Evolutionary conservation across 371 early-diverging fungal genomes (phyloP).

Genomic region (Apophysomyces ossiformis): DNA sequence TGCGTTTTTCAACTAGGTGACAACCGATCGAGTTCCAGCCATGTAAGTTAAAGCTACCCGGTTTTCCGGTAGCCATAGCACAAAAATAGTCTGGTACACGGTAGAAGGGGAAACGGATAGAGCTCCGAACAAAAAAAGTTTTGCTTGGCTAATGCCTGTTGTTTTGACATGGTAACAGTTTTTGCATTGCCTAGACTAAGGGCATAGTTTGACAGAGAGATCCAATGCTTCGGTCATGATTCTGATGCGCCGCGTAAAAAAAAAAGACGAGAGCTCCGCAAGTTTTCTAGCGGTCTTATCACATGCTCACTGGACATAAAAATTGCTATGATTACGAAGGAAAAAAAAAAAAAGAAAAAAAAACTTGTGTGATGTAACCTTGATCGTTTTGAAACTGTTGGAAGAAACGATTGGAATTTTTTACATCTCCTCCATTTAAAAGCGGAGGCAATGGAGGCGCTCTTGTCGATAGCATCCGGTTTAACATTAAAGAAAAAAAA

Average conservation of each 20-base stretch:
- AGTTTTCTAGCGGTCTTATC: not conserved
- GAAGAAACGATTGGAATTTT: not conserved
- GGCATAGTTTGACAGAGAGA: not conserved
- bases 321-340: not conserved
- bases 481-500: too few species aligned
- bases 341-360: not conserved
- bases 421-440: not conserved
- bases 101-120: not conserved
- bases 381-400: not conserved
- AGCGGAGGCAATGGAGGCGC: not conserved
- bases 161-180: not conserved
- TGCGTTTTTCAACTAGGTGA: not conserved
- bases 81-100: constrained; percentile 5
- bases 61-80: not conserved
- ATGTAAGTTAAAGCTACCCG: not conserved
- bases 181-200: not conserved
- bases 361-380: constrained; percentile 4
- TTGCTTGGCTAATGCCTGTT: not conserved
- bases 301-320: constrained; percentile 1
- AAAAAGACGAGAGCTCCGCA: not conserved
- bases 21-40: not conserved
- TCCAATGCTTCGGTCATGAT: constrained; percentile 1
- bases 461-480: not conserved
- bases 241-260: not conserved
- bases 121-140: constrained; percentile 2